A percentile compares a stretch with the other conserved stretches of the same genome.
These are phyloP conservation scores for Ambrosia trifida DNA, from an alignment of 129 eudicot genomes.

Conservation along the genomic window DNA sequence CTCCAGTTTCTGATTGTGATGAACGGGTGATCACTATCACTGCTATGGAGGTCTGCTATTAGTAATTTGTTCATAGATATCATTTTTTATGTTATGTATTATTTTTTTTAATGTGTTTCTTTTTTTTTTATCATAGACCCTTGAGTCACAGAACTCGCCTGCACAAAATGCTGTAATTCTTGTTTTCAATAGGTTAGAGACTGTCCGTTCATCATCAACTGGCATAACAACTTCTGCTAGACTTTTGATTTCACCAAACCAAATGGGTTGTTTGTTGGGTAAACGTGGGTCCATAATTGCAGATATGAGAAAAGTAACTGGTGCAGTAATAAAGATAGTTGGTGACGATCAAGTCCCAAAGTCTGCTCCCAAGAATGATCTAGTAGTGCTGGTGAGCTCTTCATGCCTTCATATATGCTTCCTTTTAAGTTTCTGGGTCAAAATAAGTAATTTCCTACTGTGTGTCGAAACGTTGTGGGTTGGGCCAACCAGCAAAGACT, in stretches of 20 bases:
- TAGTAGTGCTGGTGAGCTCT: constrained; percentile 67
- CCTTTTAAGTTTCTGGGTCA: not conserved
- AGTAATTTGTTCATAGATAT: not conserved
- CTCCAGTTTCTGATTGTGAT: constrained; percentile 53
- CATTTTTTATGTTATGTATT: not conserved
- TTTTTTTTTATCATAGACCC: constrained; percentile 43
- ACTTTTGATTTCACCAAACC: constrained; percentile 56
- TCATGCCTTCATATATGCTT: constrained; percentile 22
- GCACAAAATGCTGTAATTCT: constrained; percentile 70
- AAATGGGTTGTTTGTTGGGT: constrained; percentile 87
- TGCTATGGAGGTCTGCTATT: constrained; percentile 66
- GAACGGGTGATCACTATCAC: constrained; percentile 64
- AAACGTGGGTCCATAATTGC: constrained; percentile 82
- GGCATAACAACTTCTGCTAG: constrained; percentile 46
- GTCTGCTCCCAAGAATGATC: constrained; percentile 59
- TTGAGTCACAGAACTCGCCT: constrained; percentile 61
- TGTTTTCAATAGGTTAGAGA: constrained; percentile 51
- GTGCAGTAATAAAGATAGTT: constrained; percentile 57
- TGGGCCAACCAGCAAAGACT: constrained; percentile 10
- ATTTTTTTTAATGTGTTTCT: constrained; percentile 12
- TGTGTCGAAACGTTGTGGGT: not conserved
- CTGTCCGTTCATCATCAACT: constrained; percentile 30
- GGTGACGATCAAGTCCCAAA: constrained; percentile 64
- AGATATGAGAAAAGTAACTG: constrained; percentile 78
- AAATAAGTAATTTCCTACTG: not conserved